These are phyloP conservation scores for Nemania sp. DNA, from an alignment of 2,329 filamentous ascomycete genomes.

Conservation along the genomic window DNA sequence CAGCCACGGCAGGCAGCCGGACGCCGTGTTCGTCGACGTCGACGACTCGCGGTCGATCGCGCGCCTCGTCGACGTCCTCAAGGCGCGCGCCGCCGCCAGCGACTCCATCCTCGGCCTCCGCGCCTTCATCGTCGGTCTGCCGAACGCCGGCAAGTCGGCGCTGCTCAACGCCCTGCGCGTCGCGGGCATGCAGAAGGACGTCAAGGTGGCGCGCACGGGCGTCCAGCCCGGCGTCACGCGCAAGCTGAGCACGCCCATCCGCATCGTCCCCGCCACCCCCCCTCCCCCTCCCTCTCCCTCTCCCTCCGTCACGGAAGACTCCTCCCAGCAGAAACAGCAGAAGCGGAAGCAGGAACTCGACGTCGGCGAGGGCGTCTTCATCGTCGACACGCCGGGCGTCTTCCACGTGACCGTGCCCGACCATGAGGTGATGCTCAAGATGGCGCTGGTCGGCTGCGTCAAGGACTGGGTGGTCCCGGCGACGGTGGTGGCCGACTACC, in stretches of 20 bases:
- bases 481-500: constrained; percentile 85
- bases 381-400: constrained; percentile 92
- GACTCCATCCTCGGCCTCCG: constrained; percentile 79
- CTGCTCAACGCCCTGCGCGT: constrained; percentile 85
- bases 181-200: constrained; percentile 58
- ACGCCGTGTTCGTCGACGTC: constrained; percentile 52
- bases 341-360: constrained; percentile 35
- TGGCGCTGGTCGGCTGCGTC: constrained; percentile 88
- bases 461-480: constrained; percentile 84
- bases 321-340: too few relatives aligned
- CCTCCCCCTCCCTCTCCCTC: background rate
- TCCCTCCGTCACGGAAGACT: background rate
- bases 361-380: constrained; percentile 69
- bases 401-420: constrained; percentile 86
- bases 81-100: constrained; percentile 51
- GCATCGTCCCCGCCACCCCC: constrained; percentile 58
- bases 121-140: constrained; percentile 92
- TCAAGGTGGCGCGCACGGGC: constrained; percentile 80
- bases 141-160: constrained; percentile 94
- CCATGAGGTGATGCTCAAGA: constrained; percentile 91
- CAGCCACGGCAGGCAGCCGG: constrained; percentile 6
- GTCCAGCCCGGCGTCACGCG: constrained; percentile 88
- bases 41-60: constrained; percentile 41
- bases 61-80: constrained; percentile 53
- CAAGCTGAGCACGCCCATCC: constrained; percentile 81